Evolutionary conservation across 1,284 basidiomycete species (phyloP), one percentile per base, ranked within the genome.

Genomic region (Kwoniella shivajii): DNA sequence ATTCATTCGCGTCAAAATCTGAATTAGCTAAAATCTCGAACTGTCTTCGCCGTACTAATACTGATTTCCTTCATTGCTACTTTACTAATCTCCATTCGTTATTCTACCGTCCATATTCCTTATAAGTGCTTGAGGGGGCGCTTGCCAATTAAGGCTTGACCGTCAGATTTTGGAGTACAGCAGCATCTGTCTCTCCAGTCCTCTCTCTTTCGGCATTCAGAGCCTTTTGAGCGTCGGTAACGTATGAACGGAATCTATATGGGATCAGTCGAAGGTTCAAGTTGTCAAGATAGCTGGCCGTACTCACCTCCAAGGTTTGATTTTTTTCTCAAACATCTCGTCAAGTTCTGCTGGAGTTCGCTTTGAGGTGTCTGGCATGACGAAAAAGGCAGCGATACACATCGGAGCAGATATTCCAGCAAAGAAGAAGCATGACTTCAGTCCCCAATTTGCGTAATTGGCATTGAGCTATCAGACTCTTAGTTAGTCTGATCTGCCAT

Each of bases 101-200:
- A n/a, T n/a, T n/a, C n/a, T n/a, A n/a, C n/a, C n/a, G n/a, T n/a
- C n/a, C n/a, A n/a, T n/a, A n/a, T n/a, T n/a, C n/a, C n/a, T n/a
- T n/a, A n/a, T n/a, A n/a, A n/a, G n/a, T n/a, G n/a, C n/a, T n/a
- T n/a, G n/a, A n/a, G n/a, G n/a, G n/a, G n/a, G n/a, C n/a, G n/a
- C n/a, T n/a, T n/a, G n/a, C n/a, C n/a, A n/a, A n/a, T n/a, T n/a
- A n/a, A n/a, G n/a, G n/a, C n/a, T n/a, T n/a, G n/a, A n/a, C n/a
- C n/a, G n/a, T n/a, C n/a, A n/a, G n/a, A n/a, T n/a, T n/a, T n/a
- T n/a, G n/a, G n/a, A n/a, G n/a, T n/a, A n/a, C n/a, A n/a, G n/a
- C n/a, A n/a, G n/a, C n/a, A 0, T 87, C 87, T 0, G 62, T 51
- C 38, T 51, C 36, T 26, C 49, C 49, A n/a, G 49, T 51, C 18